Percentiles rank a stretch among this genome's conserved stretches.
phyloP scores from a whole-genome alignment of 106 monocot species.

The Dactylorhiza incarnata region DNA sequence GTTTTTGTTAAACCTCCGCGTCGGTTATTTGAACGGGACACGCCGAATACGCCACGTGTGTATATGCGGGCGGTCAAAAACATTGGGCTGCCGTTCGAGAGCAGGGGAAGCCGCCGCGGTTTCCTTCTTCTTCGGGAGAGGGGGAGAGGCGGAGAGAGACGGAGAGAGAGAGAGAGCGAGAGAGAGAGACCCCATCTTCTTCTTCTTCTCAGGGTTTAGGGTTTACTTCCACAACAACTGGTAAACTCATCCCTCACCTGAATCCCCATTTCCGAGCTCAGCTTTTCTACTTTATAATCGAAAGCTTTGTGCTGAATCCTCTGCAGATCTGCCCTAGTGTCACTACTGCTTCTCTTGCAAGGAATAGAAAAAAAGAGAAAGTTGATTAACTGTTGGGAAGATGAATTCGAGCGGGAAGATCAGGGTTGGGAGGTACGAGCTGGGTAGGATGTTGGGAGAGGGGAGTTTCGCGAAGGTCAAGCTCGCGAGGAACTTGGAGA shows the following conservation, averaged over 20 bases:
- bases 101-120: not conserved
- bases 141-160: not conserved
- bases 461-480: conserved; percentile 95
- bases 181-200: not conserved
- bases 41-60: too few relatives aligned
- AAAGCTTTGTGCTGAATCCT: not conserved
- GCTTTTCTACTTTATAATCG: not conserved
- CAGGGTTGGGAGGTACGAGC: conserved; percentile 83
- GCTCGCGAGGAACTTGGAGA: conserved; percentile 61
- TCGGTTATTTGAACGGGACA: too few relatives aligned
- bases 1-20: too few relatives aligned
- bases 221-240: not conserved
- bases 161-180: not conserved
- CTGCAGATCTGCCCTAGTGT: not conserved
- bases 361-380: not conserved
- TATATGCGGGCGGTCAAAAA: too few relatives aligned
- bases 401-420: conserved; percentile 17
- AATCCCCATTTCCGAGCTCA: not conserved
- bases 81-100: not conserved
- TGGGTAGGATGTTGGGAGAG: conserved; percentile 85
- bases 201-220: not conserved
- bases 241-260: not conserved
- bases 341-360: not conserved
- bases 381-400: conserved; percentile 11
- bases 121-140: not conserved